Evolutionary conservation across 441 rosid genomes (phyloP), one percentile per base, ranked within the genome.

Genomic region (Pelargonium exstipulatum): DNA sequence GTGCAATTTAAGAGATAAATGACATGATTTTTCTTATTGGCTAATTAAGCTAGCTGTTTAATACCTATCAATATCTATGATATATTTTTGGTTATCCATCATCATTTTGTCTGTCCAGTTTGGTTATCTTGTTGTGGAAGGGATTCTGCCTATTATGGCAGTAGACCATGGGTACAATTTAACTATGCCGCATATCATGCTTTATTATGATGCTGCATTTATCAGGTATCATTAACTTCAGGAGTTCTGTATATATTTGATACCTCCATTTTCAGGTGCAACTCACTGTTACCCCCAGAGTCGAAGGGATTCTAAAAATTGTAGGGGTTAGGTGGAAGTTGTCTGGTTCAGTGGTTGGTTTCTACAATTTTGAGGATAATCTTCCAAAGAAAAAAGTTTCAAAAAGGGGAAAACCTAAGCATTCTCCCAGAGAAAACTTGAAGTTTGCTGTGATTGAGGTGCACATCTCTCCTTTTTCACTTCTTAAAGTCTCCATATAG

Each of bases 281-380:
- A 84, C 88, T 90, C 62, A 83, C 82, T 8, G 96, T 95, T 65
- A 90, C 91, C 73, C 97, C 99, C 48, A 81, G 72, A 68, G 85
- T 81, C 64, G 97, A 92, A 90, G 98, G 99, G 76, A 74, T 69
- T 79, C 88, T 95, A 64, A 92, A 83, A 81, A 83, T 95, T 84
- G 85, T 86, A 18, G 98, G 99, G 64, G 86, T 95, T 67, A 87
- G 89, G 74, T 95, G 99, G 99, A 91, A 90, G 80, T 73, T 95
- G 69, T 89, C 95, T 65, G 92, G 91, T 77, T 92, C 89, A 64
- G 83, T 92, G 29, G 80, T 81, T 77, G 94, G 99, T 73, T 86
- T 82, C 55, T 83, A 82, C 73, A 83, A 85, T 73, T 95, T 95
- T 70, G 87, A 81, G 35, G 73, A 84, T 61, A 77, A 78, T 81